Conservation (phyloP, 169 alveolate species). For the Plasmodium fragile region DNA sequence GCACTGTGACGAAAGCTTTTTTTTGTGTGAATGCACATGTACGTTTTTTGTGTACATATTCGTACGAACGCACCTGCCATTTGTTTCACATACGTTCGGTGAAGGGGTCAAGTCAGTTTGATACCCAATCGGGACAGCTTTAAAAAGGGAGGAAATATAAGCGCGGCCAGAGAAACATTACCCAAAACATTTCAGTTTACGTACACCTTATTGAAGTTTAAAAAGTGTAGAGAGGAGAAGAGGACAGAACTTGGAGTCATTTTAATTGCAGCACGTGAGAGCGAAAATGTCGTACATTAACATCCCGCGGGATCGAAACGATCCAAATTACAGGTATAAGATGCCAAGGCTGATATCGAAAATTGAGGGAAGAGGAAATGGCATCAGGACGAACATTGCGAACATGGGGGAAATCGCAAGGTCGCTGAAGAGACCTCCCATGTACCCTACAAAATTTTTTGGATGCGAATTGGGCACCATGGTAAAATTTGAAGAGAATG, state of each 20-base stretch:
- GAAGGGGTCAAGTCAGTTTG: background rate
- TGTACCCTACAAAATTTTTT: conserved; percentile 94
- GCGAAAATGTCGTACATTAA: conserved; percentile 87
- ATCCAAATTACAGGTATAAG: conserved; percentile 96
- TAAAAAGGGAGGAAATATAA: background rate
- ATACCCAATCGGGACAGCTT: background rate
- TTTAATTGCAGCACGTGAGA: background rate
- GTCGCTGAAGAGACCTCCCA: conserved; percentile 92
- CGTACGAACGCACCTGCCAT: background rate
- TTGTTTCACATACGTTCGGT: background rate
- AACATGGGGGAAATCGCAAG: conserved; percentile 98
- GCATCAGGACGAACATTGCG: conserved; percentile 96
- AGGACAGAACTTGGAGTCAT: background rate
- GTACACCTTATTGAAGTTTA: background rate
- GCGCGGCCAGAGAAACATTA: background rate
- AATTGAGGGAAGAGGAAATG: conserved; percentile 97
- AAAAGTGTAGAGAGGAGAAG: background rate
- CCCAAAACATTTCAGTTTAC: background rate
- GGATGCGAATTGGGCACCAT: conserved; percentile 97
- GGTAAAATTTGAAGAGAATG: conserved; percentile 95
- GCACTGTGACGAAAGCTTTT: background rate
- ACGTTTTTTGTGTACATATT: background rate
- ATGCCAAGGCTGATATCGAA: conserved; percentile 96
- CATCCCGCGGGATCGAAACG: conserved; percentile 96
- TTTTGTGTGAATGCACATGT: background rate